Percentiles rank a stretch among this genome's conserved stretches.
Evolutionary conservation across 2,329 filamentous ascomycete genomes (phyloP).

Genomic region (Drechslerella stenobrocha): DNA sequence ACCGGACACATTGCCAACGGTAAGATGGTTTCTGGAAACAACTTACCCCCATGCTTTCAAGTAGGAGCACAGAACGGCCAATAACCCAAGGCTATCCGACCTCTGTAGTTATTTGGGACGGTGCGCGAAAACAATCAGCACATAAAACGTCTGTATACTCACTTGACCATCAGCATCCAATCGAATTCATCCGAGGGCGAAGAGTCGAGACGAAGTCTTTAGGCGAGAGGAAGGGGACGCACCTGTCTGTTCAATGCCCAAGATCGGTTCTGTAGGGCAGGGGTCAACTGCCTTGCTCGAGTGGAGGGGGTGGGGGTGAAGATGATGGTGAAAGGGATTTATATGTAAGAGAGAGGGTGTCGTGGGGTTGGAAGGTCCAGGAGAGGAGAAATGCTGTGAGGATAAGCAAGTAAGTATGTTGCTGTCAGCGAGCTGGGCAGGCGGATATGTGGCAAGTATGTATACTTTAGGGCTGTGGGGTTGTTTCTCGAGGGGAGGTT

Average conservation of each 20-base stretch:
- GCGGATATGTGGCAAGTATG: too few relatives aligned
- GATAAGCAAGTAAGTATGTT: too few relatives aligned
- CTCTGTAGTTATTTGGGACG: background rate
- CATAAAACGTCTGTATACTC: background rate
- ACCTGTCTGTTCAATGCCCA: background rate
- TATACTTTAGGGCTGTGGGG: too few relatives aligned
- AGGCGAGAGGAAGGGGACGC: background rate
- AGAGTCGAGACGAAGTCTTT: background rate
- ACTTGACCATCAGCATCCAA: background rate
- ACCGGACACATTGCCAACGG: background rate
- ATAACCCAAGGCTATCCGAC: background rate
- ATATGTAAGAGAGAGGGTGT: too few relatives aligned
- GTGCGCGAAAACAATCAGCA: background rate
- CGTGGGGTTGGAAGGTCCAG: too few relatives aligned
- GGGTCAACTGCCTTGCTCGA: background rate
- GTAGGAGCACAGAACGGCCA: background rate
- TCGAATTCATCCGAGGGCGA: background rate
- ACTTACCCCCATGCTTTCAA: slow-evolving; percentile 10
- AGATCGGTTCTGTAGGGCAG: background rate
- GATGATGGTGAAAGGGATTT: too few relatives aligned
- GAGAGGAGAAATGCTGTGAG: too few relatives aligned
- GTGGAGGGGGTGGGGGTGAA: too few relatives aligned
- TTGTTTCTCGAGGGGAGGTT: too few relatives aligned
- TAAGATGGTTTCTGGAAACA: background rate
- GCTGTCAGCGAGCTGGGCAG: too few relatives aligned